phyloP scores from a whole-genome alignment of 2,329 filamentous ascomycete genomes.

The Xylariaceae sp. region DNA sequence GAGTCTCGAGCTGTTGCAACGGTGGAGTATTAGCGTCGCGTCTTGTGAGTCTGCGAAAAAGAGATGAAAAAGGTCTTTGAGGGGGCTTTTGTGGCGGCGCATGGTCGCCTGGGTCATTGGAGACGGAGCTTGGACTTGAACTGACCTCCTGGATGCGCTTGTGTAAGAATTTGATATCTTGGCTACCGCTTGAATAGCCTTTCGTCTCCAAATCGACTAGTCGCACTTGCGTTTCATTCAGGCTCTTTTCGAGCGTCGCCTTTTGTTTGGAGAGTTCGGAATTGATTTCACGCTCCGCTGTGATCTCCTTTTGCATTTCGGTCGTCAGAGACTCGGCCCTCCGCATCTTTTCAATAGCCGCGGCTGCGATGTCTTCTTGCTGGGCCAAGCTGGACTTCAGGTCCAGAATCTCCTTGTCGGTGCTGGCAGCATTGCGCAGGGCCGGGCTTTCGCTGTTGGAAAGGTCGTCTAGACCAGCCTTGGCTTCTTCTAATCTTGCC shows the following conservation, averaged over 20 bases:
- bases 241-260: constrained; percentile 76
- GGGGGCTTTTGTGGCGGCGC: constrained; percentile 4
- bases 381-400: constrained; percentile 85
- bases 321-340: constrained; percentile 79
- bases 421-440: constrained; percentile 79
- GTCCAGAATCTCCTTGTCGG: constrained; percentile 84
- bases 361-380: constrained; percentile 85
- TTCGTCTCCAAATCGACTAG: constrained; percentile 95
- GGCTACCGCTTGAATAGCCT: constrained; percentile 87
- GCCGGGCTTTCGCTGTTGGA: constrained; percentile 79
- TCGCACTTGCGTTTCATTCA: constrained; percentile 85
- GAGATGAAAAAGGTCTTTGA: constrained; percentile 21
- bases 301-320: constrained; percentile 91
- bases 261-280: constrained; percentile 85
- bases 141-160: constrained; percentile 91
- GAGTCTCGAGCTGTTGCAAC: constrained; percentile 66
- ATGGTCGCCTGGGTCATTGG: constrained; percentile 8
- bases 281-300: constrained; percentile 74
- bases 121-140: constrained; percentile 19
- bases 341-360: constrained; percentile 95
- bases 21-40: constrained; percentile 27
- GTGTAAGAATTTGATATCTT: constrained; percentile 92
- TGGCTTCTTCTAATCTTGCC: constrained; percentile 77
- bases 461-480: constrained; percentile 81
- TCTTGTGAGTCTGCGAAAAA: constrained; percentile 23